Evolutionary conservation across 352 stramenopile species (phyloP).

Genomic region (Pythium guiyangense): DNA sequence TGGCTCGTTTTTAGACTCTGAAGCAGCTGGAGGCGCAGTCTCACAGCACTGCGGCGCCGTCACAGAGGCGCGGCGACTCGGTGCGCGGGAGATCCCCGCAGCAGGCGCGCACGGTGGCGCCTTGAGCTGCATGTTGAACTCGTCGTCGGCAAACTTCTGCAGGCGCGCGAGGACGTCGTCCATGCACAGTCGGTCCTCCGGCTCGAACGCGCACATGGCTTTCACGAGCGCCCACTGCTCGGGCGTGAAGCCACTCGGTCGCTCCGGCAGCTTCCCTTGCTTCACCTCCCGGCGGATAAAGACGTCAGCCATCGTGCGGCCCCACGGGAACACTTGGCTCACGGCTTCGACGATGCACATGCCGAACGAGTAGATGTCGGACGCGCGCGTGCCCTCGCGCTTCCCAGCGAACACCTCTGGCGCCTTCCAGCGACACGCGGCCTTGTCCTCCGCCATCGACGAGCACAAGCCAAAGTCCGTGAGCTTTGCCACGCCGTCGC

Average conservation of each 20-base stretch:
- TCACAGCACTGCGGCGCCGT: too few species aligned
- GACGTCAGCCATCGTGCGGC: not conserved
- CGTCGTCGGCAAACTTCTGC: not conserved
- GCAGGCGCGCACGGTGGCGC: not conserved
- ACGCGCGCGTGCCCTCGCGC: too few species aligned
- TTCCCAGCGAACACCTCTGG: not conserved
- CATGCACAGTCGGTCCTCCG: not conserved
- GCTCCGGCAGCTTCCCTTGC: not conserved
- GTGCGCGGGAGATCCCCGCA: too few species aligned
- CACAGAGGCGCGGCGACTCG: too few species aligned
- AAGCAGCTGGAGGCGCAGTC: too few species aligned
- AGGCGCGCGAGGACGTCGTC: not conserved
- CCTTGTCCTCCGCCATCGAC: not conserved
- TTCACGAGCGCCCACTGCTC: not conserved
- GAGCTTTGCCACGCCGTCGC: not conserved
- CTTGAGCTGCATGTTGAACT: not conserved
- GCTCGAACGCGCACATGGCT: not conserved
- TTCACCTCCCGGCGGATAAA: not conserved
- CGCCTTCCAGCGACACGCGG: not conserved
- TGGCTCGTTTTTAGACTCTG: too few species aligned
- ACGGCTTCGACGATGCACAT: too few species aligned
- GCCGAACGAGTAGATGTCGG: too few species aligned
- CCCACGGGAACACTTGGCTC: too few species aligned
- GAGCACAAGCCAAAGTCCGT: slow-evolving; percentile 4
- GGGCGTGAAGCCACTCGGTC: not conserved